These are phyloP conservation scores for Casuarina glauca DNA, from an alignment of 306 rosid species.

Conservation along the genomic window DNA sequence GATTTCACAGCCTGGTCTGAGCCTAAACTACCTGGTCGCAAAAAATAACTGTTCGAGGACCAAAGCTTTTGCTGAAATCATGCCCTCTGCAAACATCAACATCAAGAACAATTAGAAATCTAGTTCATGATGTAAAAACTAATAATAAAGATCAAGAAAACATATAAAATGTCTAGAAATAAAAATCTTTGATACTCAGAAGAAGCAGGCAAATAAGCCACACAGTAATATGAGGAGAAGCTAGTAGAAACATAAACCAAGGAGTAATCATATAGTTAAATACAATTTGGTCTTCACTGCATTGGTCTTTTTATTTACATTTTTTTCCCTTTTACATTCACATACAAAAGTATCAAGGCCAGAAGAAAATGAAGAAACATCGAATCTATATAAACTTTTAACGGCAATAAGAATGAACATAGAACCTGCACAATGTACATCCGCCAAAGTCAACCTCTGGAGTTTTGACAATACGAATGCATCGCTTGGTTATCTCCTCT, in stretches of 20 bases:
- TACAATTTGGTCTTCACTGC: neutral
- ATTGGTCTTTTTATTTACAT: neutral
- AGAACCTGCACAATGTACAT: slow-evolving; percentile 74
- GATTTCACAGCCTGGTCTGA: neutral
- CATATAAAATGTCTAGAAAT: neutral
- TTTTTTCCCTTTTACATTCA: neutral
- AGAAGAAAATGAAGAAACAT: neutral
- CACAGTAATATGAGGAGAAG: neutral
- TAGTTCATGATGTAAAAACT: neutral
- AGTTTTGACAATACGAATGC: slow-evolving; percentile 76
- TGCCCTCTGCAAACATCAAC: slow-evolving; percentile 47
- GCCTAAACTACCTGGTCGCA: slow-evolving; percentile 75
- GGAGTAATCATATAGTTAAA: neutral
- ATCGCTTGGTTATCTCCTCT: slow-evolving; percentile 66
- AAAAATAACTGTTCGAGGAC: slow-evolving; percentile 67
- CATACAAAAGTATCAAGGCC: neutral
- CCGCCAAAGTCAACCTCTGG: slow-evolving; percentile 63
- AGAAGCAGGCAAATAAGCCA: neutral
- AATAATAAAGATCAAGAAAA: neutral
- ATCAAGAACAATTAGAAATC: slow-evolving; percentile 9
- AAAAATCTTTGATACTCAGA: neutral
- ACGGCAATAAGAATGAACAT: slow-evolving; percentile 3
- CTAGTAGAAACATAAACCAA: neutral
- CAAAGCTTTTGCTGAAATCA: slow-evolving; percentile 59
- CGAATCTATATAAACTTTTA: neutral